Percentiles rank a stretch among this genome's conserved stretches.
Conservation (phyloP, 768 basidiomycete species). For the Mycena epipterygia region DNA sequence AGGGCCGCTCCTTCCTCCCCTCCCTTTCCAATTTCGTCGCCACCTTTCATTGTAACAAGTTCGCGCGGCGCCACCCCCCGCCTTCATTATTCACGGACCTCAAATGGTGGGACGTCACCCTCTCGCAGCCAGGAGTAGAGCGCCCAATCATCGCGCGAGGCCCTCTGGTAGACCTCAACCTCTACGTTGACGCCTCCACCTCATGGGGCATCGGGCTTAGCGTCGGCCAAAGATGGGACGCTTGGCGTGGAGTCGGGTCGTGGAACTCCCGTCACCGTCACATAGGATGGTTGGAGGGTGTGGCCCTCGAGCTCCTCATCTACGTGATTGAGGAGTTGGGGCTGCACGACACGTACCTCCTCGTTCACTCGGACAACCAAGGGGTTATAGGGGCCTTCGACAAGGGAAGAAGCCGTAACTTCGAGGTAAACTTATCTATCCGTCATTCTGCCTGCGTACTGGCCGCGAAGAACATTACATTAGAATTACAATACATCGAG, state of each 20-base stretch:
- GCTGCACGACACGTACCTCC: too few relatives aligned
- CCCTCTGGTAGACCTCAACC: neutral
- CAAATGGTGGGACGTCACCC: too few relatives aligned
- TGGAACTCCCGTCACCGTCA: constrained; percentile 34
- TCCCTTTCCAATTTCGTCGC: constrained; percentile 4
- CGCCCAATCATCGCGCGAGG: neutral
- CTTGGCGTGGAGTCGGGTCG: constrained; percentile 10
- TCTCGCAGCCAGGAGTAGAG: neutral
- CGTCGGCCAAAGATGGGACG: constrained; percentile 34
- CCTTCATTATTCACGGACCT: too few relatives aligned
- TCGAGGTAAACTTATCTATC: constrained; percentile 26
- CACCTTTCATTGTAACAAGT: too few relatives aligned
- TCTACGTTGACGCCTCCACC: constrained; percentile 39
- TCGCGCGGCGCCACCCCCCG: too few relatives aligned
- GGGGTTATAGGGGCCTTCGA: too few relatives aligned
- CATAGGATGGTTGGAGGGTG: constrained; percentile 44
- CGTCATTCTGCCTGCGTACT: constrained; percentile 9
- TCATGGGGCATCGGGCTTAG: constrained; percentile 44
- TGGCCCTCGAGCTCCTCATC: too few relatives aligned
- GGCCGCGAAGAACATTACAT: neutral
- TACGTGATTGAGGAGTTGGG: too few relatives aligned
- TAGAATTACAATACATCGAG: constrained; percentile 25
- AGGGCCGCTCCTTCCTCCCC: constrained; percentile 5
- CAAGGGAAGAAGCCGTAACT: neutral
- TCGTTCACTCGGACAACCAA: too few relatives aligned